These are phyloP conservation scores for Inga laurina DNA, from an alignment of 306 rosid genomes.

Conservation along the genomic window DNA sequence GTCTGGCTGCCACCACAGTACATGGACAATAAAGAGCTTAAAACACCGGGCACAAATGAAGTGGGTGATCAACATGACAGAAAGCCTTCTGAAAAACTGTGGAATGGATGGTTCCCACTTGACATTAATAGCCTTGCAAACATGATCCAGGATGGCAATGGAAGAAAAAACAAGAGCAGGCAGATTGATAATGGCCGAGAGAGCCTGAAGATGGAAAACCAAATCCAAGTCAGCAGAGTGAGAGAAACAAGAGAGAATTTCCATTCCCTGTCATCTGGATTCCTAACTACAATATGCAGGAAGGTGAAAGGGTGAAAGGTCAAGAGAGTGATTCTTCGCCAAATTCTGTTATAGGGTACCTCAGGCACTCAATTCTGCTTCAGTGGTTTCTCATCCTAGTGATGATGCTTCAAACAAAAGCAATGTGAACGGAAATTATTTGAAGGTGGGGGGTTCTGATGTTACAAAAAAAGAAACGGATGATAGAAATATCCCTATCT, in stretches of 20 bases:
- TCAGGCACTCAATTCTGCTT: constrained; percentile 20
- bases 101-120: constrained; percentile 56
- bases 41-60: constrained; percentile 17
- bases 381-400: constrained; percentile 26
- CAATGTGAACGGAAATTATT: background rate
- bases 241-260: constrained; percentile 33
- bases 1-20: constrained; percentile 55
- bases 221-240: constrained; percentile 33
- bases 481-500: constrained; percentile 44
- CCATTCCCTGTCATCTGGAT: constrained; percentile 71
- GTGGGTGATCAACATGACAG: constrained; percentile 25
- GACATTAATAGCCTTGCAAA: constrained; percentile 34
- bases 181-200: constrained; percentile 9
- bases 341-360: constrained; percentile 33
- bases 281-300: constrained; percentile 50
- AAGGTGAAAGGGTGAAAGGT: constrained; percentile 10
- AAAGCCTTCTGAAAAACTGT: constrained; percentile 26
- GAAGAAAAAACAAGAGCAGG: constrained; percentile 24
- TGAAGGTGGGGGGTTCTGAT: background rate
- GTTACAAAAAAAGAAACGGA: background rate
- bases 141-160: constrained; percentile 35
- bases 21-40: constrained; percentile 31
- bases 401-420: constrained; percentile 11
- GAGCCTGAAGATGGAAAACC: constrained; percentile 35
- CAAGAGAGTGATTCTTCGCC: constrained; percentile 8